Percentiles rank a stretch among this genome's conserved stretches.
Evolutionary conservation across 192 early-diverging fungal genomes (phyloP).

Genomic region (Linnemannia exigua): DNA sequence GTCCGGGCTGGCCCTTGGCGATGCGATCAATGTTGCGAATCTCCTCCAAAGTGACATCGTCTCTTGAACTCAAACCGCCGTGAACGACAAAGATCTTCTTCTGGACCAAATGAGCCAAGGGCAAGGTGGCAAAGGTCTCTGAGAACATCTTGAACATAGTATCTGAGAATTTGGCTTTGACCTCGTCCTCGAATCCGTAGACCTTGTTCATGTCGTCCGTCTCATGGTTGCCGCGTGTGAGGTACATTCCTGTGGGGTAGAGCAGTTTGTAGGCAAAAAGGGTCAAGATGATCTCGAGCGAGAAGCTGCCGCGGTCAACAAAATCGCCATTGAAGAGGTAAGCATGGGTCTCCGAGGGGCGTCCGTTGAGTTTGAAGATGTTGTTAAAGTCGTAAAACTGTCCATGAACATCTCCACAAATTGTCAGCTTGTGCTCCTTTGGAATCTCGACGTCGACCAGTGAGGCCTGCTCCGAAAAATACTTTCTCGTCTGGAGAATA

Average conservation of each 20-base stretch:
- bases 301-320: constrained; percentile 99
- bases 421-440: constrained; percentile 79
- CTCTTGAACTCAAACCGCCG: constrained; percentile 93
- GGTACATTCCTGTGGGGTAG: constrained; percentile 86
- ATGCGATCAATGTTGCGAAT: constrained; percentile 90
- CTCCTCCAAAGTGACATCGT: constrained; percentile 94
- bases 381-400: constrained; percentile 99
- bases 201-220: constrained; percentile 99
- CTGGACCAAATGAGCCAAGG: constrained; percentile 91
- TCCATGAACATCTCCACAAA: constrained; percentile 98
- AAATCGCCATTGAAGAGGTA: constrained; percentile 99
- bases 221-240: constrained; percentile 98
- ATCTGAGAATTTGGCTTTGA: constrained; percentile 93
- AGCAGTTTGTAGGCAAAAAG: constrained; percentile 93
- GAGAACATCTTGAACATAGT: constrained; percentile 95
- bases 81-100: constrained; percentile 97
- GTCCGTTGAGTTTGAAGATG: constrained; percentile 95
- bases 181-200: constrained; percentile 99
- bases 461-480: constrained; percentile 82
- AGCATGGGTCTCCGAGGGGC: constrained; percentile 83
- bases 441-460: constrained; percentile 92
- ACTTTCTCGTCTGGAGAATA: constrained; percentile 79
- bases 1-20: constrained; percentile 78
- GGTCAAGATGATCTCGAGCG: constrained; percentile 94
- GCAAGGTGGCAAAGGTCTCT: constrained; percentile 95